Conservation (phyloP, 1,284 basidiomycete species). For the Ceratobasidium theobromae region DNA sequence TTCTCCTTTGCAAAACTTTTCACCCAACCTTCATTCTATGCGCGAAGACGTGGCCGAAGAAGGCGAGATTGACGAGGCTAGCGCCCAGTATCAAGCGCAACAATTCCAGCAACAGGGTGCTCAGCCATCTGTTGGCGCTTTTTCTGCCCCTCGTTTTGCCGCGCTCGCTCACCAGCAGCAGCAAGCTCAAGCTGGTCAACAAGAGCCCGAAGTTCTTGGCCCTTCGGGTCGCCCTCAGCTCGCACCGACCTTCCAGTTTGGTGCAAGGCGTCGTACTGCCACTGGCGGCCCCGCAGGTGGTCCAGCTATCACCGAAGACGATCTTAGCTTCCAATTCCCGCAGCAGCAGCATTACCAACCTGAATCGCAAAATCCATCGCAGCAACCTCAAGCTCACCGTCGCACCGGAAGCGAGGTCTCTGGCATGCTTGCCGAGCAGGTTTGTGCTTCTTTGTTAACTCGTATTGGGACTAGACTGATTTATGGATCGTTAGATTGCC, state of each 20-base stretch:
- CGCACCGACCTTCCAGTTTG: slow-evolving; percentile 87
- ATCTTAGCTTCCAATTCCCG: slow-evolving; percentile 77
- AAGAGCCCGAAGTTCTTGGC: slow-evolving; percentile 59
- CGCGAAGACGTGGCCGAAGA: slow-evolving; percentile 80
- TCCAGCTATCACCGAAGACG: slow-evolving; percentile 76
- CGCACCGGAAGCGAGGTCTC: slow-evolving; percentile 62
- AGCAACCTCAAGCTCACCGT: slow-evolving; percentile 44
- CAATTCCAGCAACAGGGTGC: slow-evolving; percentile 64
- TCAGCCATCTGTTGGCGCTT: slow-evolving; percentile 57
- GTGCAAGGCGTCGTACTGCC: slow-evolving; percentile 62
- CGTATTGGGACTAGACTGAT: background rate
- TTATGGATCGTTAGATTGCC: slow-evolving; percentile 61
- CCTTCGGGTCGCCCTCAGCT: slow-evolving; percentile 84
- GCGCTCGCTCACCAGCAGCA: slow-evolving; percentile 57
- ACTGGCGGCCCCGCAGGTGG: slow-evolving; percentile 44
- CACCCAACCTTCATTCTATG: slow-evolving; percentile 77
- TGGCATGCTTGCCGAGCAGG: slow-evolving; percentile 89
- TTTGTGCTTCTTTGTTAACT: slow-evolving; percentile 45
- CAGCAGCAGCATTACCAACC: slow-evolving; percentile 52
- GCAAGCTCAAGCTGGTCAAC: slow-evolving; percentile 21
- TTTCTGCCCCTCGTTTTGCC: slow-evolving; percentile 83
- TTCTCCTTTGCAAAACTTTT: slow-evolving; percentile 64
- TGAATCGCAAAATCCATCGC: slow-evolving; percentile 48
- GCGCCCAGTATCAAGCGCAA: slow-evolving; percentile 47
- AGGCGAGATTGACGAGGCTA: slow-evolving; percentile 65